These are phyloP conservation scores for Solanum pennellii DNA, from an alignment of 257 asterid genomes.

Conservation along the genomic window DNA sequence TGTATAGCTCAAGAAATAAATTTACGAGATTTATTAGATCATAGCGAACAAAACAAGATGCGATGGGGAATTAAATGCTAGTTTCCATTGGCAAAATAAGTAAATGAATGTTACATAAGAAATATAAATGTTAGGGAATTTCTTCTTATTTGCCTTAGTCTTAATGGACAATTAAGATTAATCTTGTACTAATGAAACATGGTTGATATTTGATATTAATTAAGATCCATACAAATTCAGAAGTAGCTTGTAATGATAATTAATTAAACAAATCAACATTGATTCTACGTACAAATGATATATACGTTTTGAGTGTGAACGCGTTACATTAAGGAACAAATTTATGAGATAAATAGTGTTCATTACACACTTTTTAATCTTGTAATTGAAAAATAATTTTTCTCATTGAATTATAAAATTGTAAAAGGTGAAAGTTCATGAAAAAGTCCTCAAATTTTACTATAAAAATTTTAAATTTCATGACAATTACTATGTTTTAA, in stretches of 20 bases:
- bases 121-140: not conserved
- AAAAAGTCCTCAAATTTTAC: not conserved
- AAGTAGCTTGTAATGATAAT: not conserved
- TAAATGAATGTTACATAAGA: not conserved
- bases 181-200: not conserved
- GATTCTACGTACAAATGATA: not conserved
- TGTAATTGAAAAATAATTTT: not conserved
- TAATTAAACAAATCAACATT: not conserved
- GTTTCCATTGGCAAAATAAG: not conserved
- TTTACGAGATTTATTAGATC: not conserved
- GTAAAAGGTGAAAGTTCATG: not conserved
- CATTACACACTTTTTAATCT: not conserved
- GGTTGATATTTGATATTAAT: not conserved
- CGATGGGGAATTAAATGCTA: not conserved
- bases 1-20: too few species aligned
- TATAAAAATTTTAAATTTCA: not conserved
- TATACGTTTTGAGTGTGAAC: not conserved
- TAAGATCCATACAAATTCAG: not conserved
- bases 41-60: not conserved
- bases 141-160: too few species aligned
- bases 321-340: not conserved
- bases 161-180: too few species aligned
- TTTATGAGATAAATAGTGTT: not conserved
- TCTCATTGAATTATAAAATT: not conserved
- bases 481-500: not conserved